Evolutionary conservation across 305 asterid genomes (phyloP).

Genomic region (Rubia peregrina): DNA sequence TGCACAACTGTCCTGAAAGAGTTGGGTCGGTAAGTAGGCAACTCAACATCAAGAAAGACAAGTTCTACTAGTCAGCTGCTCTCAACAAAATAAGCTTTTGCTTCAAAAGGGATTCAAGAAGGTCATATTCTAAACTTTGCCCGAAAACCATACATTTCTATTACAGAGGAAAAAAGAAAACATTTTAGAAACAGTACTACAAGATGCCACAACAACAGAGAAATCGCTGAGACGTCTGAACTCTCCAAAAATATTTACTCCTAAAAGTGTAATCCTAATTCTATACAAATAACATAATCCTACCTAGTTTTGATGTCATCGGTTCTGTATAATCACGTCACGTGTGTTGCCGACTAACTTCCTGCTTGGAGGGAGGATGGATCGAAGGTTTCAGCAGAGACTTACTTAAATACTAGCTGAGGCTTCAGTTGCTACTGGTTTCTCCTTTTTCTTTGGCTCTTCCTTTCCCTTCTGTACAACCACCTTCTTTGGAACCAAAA

Average conservation of each 20-base stretch:
- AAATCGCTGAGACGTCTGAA: background rate
- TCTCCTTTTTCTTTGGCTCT: constrained; percentile 54
- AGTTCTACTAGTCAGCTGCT: constrained; percentile 3
- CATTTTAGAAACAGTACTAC: background rate
- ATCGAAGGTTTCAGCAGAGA: constrained; percentile 10
- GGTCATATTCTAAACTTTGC: background rate
- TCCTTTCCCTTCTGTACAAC: constrained; percentile 56
- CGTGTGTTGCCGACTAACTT: constrained; percentile 23
- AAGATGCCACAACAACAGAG: constrained; percentile 13
- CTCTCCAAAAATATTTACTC: constrained; percentile 14
- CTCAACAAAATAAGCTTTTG: background rate
- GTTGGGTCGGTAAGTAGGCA: constrained; percentile 21
- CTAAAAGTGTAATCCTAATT: constrained; percentile 25
- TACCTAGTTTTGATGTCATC: constrained; percentile 21
- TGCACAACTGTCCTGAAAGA: background rate
- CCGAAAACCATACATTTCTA: background rate
- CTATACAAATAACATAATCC: constrained; percentile 38
- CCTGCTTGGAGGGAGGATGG: constrained; percentile 18
- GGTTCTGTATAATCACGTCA: background rate
- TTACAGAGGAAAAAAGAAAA: background rate
- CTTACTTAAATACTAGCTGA: constrained; percentile 64
- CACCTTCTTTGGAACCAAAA: constrained; percentile 74
- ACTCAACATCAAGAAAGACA: constrained; percentile 17
- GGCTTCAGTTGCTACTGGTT: constrained; percentile 42
- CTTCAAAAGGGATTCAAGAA: background rate